phyloP scores from a whole-genome alignment of 2,329 filamentous ascomycete species.

The Exutisphaerella laricina region DNA sequence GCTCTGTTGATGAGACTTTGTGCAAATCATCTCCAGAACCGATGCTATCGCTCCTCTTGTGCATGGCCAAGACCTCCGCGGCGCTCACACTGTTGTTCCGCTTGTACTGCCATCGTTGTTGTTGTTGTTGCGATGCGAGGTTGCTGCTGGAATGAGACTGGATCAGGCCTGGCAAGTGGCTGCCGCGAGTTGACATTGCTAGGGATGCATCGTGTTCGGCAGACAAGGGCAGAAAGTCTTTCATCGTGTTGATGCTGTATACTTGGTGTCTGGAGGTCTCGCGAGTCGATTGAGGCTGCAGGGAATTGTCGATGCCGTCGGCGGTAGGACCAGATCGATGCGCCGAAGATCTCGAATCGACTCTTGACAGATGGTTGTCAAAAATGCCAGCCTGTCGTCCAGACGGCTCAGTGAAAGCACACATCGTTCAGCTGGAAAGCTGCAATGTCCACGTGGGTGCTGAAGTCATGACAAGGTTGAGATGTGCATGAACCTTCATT shows the following conservation, averaged over 20 bases:
- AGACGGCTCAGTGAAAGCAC: not conserved
- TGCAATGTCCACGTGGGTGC: not conserved
- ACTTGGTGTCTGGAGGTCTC: constrained; percentile 1
- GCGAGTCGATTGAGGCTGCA: constrained; percentile 1
- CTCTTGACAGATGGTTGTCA: not conserved
- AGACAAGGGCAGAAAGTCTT: constrained; percentile 39
- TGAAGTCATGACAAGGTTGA: constrained; percentile 1
- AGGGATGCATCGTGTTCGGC: constrained; percentile 27
- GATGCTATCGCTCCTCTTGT: constrained; percentile 16
- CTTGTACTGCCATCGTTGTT: constrained; percentile 6
- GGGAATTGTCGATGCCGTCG: too few relatives aligned
- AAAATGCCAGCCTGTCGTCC: not conserved
- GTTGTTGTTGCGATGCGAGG: constrained; percentile 12
- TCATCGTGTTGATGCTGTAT: constrained; percentile 24
- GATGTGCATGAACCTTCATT: constrained; percentile 2
- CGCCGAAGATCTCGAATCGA: not conserved
- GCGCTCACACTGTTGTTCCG: constrained; percentile 21
- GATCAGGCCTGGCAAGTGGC: constrained; percentile 37
- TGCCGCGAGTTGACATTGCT: constrained; percentile 42
- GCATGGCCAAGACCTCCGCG: constrained; percentile 17
- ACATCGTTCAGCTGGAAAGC: too few relatives aligned
- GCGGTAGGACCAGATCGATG: not conserved
- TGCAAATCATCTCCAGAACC: constrained; percentile 17
- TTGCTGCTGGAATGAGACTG: constrained; percentile 23
- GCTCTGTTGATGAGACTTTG: not conserved